A percentile compares a stretch with the other conserved stretches of the same genome.
phyloP scores from a whole-genome alignment of 169 alveolate genomes.

The Sarcocystis neurona region DNA sequence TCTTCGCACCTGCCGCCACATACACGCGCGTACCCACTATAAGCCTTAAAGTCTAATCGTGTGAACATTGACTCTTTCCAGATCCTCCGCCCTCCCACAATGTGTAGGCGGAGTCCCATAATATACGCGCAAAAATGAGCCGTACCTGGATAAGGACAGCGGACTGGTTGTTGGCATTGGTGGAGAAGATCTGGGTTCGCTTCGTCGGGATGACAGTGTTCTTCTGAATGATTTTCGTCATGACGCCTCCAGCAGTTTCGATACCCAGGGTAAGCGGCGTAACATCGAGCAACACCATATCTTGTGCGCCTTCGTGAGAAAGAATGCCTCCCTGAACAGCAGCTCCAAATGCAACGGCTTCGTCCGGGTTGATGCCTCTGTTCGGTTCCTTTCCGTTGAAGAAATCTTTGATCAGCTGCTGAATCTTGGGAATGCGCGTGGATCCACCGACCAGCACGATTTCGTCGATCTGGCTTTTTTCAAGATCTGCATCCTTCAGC shows the following conservation, averaged over 20 bases:
- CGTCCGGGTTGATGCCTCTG: constrained; percentile 94
- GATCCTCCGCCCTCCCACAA: too few species aligned
- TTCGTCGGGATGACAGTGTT: constrained; percentile 95
- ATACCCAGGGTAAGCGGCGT: constrained; percentile 95
- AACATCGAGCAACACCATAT: constrained; percentile 90
- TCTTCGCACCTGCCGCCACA: too few species aligned
- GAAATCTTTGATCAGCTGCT: constrained; percentile 89
- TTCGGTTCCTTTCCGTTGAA: constrained; percentile 93
- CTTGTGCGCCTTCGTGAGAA: constrained; percentile 90
- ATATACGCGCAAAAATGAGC: not conserved
- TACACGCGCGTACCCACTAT: too few species aligned
- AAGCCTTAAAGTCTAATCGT: too few species aligned
- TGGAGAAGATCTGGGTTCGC: constrained; percentile 93
- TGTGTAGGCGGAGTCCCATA: too few species aligned
- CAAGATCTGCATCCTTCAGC: constrained; percentile 85
- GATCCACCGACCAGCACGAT: constrained; percentile 96
- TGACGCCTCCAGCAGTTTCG: constrained; percentile 96
- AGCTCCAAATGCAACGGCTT: constrained; percentile 95
- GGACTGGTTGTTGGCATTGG: constrained; percentile 94
- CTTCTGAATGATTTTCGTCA: constrained; percentile 92
- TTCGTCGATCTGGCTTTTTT: constrained; percentile 90
- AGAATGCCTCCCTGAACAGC: constrained; percentile 94
- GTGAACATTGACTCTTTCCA: too few species aligned
- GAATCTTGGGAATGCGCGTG: constrained; percentile 93
- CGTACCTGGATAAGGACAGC: constrained; percentile 90